phyloP scores from a whole-genome alignment of 805 yeast genomes.

The Cyberlindnera mycetangii region DNA sequence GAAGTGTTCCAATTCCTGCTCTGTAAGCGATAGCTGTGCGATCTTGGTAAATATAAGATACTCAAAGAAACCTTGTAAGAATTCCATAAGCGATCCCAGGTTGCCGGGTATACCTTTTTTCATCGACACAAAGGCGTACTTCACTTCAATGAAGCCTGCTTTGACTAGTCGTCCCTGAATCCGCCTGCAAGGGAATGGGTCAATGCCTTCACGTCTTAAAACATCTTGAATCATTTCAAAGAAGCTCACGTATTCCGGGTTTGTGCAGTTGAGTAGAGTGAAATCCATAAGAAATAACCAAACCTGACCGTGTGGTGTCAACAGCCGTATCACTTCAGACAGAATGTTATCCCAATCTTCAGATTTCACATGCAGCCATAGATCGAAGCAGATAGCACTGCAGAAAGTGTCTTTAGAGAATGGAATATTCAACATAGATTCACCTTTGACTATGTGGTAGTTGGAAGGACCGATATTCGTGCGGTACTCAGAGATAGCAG shows the following conservation, averaged over 20 bases:
- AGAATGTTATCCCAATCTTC: constrained; percentile 25
- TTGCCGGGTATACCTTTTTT: constrained; percentile 22
- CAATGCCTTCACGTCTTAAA: constrained; percentile 18
- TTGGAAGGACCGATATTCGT: constrained; percentile 24
- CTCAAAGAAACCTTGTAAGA: constrained; percentile 22
- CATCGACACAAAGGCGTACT: constrained; percentile 22
- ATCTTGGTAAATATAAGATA: constrained; percentile 17
- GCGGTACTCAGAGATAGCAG: constrained; percentile 14
- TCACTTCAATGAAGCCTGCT: constrained; percentile 23
- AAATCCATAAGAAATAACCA: constrained; percentile 24
- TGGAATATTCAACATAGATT: constrained; percentile 19
- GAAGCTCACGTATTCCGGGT: constrained; percentile 14
- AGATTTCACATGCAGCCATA: constrained; percentile 18
- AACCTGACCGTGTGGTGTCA: constrained; percentile 19
- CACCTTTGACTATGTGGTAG: constrained; percentile 23
- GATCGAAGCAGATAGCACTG: constrained; percentile 19
- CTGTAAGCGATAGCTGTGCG: constrained; percentile 14
- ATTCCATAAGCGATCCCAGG: constrained; percentile 26
- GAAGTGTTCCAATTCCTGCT: constrained; percentile 19
- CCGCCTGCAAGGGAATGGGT: constrained; percentile 27
- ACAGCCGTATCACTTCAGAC: constrained; percentile 19
- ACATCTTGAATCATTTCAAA: constrained; percentile 14
- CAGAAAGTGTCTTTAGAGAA: constrained; percentile 21
- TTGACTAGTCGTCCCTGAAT: constrained; percentile 17
- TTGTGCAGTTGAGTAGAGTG: constrained; percentile 20